Conservation (phyloP, 148 eudicot species). For the Rhododendron williamsianum region DNA sequence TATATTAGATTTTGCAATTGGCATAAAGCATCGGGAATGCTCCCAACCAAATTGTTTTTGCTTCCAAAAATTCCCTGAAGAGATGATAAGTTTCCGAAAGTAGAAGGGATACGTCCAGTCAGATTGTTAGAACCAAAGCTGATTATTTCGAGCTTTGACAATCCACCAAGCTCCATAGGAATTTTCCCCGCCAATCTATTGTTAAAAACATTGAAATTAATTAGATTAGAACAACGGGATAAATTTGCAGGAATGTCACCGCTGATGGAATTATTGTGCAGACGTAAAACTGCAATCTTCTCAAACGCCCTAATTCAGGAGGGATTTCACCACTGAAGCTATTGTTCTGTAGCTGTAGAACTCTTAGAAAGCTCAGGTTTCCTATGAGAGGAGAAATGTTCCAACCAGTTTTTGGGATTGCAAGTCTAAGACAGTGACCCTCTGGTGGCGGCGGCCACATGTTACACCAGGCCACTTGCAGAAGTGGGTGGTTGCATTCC, state of each 20-base stretch:
- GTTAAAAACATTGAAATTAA: neutral
- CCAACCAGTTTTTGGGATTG: conserved; percentile 12
- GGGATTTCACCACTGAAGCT: conserved; percentile 15
- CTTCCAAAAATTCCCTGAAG: neutral
- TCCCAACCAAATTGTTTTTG: conserved; percentile 10
- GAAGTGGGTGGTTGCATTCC: conserved; percentile 13
- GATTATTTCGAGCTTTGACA: conserved; percentile 1
- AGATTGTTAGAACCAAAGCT: neutral
- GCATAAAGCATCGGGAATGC: neutral
- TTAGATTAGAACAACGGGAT: neutral
- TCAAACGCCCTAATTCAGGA: conserved; percentile 7
- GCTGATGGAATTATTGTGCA: conserved; percentile 10
- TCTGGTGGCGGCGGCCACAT: conserved; percentile 10
- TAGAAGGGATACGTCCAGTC: conserved; percentile 5
- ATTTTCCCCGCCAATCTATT: conserved; percentile 7
- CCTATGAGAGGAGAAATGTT: conserved; percentile 15
- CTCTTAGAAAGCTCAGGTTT: conserved; percentile 20
- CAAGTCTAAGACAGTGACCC: conserved; percentile 3
- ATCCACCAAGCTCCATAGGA: conserved; percentile 11
- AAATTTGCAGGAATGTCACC: conserved; percentile 15
- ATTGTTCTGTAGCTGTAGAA: conserved; percentile 15
- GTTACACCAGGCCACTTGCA: conserved; percentile 16
- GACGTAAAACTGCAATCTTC: neutral
- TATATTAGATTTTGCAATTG: neutral
- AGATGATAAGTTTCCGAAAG: conserved; percentile 9